Evolutionary conservation across 164 flowering plant species (phyloP).

Genomic region (Vitis cinerea): DNA sequence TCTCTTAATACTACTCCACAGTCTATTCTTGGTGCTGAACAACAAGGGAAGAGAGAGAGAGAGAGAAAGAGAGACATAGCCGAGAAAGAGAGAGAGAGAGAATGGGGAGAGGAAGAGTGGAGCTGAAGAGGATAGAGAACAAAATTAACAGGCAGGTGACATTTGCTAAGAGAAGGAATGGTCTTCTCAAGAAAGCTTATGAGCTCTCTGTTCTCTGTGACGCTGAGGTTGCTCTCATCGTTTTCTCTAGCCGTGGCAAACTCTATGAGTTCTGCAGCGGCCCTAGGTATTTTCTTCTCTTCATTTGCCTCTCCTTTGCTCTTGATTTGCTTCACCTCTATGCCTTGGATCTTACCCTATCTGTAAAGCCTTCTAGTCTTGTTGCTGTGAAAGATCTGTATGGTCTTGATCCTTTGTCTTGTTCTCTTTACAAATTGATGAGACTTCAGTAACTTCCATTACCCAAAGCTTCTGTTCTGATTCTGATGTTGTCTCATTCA

Average conservation of each 20-base stretch:
- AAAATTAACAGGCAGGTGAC: slow-evolving; percentile 43
- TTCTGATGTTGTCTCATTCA: no score
- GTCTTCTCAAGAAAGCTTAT: slow-evolving; percentile 38
- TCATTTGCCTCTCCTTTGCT: background rate
- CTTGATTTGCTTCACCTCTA: background rate
- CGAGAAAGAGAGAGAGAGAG: slow-evolving; percentile 14
- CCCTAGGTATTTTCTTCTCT: slow-evolving; percentile 19
- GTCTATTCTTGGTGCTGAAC: background rate
- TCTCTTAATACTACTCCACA: background rate
- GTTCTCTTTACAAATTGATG: no score
- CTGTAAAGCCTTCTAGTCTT: no score
- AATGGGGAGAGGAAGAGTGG: slow-evolving; percentile 47
- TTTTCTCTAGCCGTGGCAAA: slow-evolving; percentile 42
- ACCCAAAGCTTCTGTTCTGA: no score
- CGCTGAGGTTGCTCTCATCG: slow-evolving; percentile 41
- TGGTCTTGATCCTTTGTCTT: no score
- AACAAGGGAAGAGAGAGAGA: slow-evolving; percentile 13
- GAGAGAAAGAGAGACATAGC: slow-evolving; percentile 25
- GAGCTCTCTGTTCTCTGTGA: slow-evolving; percentile 41
- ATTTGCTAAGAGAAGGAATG: slow-evolving; percentile 45
- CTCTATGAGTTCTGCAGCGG: slow-evolving; percentile 43
- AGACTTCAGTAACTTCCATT: no score
- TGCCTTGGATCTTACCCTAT: background rate
- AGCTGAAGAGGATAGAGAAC: slow-evolving; percentile 44
- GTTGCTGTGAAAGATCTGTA: no score